phyloP scores from a whole-genome alignment of 345 rosid species.

The Turnera subulata region DNA sequence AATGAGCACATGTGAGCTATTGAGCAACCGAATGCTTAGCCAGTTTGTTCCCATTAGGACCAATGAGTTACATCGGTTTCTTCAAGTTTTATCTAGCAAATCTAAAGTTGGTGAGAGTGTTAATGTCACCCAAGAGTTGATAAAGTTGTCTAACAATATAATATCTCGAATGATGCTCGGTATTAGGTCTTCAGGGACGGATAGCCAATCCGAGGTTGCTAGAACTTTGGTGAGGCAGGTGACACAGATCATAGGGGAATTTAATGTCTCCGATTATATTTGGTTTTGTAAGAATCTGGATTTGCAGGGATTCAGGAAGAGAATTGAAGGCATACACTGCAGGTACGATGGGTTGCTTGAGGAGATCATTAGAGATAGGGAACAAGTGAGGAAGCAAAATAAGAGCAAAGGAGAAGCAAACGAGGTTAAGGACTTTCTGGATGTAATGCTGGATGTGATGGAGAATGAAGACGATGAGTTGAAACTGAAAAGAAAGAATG shows the following conservation, averaged over 20 bases:
- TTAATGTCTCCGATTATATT: constrained; percentile 42
- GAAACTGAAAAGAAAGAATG: constrained; percentile 26
- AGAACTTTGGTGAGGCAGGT: constrained; percentile 33
- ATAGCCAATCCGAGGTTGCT: constrained; percentile 26
- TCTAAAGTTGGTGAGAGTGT: constrained; percentile 17
- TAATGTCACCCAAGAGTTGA: constrained; percentile 38
- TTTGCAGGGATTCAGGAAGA: constrained; percentile 32
- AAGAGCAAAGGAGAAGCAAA: background rate
- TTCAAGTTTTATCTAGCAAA: constrained; percentile 13
- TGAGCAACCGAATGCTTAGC: constrained; percentile 31
- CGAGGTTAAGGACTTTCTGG: constrained; percentile 38
- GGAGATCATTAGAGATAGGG: constrained; percentile 22
- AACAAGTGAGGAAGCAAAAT: constrained; percentile 22
- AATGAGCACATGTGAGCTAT: constrained; percentile 38
- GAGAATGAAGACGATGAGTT: constrained; percentile 32
- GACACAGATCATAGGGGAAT: constrained; percentile 41
- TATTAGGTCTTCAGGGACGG: constrained; percentile 31
- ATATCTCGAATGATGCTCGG: constrained; percentile 48
- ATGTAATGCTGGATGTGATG: constrained; percentile 30
- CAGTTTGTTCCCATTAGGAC: constrained; percentile 35
- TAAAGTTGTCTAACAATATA: constrained; percentile 35
- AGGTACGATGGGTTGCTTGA: constrained; percentile 36
- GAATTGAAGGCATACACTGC: constrained; percentile 25
- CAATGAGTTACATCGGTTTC: constrained; percentile 20
- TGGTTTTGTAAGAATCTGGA: constrained; percentile 39